Evolutionary conservation across 1,139 yeast species (phyloP).

Genomic region (Taiozyma onychis): DNA sequence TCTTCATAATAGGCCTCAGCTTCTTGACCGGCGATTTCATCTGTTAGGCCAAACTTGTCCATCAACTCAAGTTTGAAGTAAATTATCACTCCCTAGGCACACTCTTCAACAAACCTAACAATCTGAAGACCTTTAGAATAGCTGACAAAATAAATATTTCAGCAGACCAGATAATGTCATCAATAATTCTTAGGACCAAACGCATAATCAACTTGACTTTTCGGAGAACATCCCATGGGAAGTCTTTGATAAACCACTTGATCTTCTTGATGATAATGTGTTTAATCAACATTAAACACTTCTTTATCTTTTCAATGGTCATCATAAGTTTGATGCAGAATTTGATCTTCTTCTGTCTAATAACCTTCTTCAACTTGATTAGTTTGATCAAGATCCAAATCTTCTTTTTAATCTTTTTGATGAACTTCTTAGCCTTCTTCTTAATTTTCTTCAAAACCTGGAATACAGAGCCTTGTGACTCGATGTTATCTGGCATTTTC

Average conservation of each 20-base stretch:
- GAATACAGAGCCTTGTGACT: constrained; percentile 8
- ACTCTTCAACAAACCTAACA: constrained; percentile 8
- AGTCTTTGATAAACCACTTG: constrained; percentile 7
- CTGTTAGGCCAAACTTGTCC: constrained; percentile 10
- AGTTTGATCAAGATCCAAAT: constrained; percentile 12
- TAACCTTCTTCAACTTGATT: constrained; percentile 14
- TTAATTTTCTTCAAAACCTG: constrained; percentile 2
- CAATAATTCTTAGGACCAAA: constrained; percentile 12
- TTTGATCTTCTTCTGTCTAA: constrained; percentile 12
- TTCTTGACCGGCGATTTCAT: neutral
- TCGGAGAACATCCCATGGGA: constrained; percentile 16
- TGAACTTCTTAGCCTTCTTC: constrained; percentile 8
- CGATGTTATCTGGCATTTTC: constrained; percentile 8
- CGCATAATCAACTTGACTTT: constrained; percentile 15
- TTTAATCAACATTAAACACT: constrained; percentile 11
- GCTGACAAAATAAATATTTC: constrained; percentile 13
- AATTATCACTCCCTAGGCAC: constrained; percentile 14
- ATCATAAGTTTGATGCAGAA: constrained; percentile 17
- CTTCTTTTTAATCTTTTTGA: constrained; percentile 13
- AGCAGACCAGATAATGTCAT: constrained; percentile 16
- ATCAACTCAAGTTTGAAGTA: constrained; percentile 13
- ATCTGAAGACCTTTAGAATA: constrained; percentile 10
- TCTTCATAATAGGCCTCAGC: constrained; percentile 1
- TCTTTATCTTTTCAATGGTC: constrained; percentile 18
- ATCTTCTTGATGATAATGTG: constrained; percentile 12